These are phyloP conservation scores for Mallotus repandus DNA, from an alignment of 441 rosid species.

Conservation along the genomic window DNA sequence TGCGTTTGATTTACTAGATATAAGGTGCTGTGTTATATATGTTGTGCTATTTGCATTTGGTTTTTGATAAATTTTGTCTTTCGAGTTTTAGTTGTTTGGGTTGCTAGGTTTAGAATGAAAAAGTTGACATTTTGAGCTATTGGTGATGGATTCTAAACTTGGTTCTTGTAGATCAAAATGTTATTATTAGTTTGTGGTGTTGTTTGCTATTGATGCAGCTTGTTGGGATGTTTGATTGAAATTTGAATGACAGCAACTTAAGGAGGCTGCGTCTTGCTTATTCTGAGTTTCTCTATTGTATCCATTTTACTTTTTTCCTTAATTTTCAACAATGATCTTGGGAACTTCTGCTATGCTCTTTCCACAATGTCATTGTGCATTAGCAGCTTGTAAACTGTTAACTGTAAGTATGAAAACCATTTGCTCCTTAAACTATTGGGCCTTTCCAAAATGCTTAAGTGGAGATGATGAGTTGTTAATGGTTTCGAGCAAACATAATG, in stretches of 20 bases:
- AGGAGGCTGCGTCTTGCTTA: background rate
- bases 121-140: slow-evolving; percentile 17
- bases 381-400: background rate
- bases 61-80: background rate
- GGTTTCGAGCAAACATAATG: background rate
- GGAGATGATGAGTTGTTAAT: background rate
- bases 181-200: background rate
- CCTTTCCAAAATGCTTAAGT: background rate
- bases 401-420: background rate
- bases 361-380: too few relatives aligned
- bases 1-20: slow-evolving; percentile 27
- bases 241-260: background rate
- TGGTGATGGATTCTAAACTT: slow-evolving; percentile 12
- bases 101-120: slow-evolving; percentile 22
- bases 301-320: too few relatives aligned
- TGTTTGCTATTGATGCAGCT: slow-evolving; percentile 6
- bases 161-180: slow-evolving; percentile 29
- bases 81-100: slow-evolving; percentile 28
- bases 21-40: slow-evolving; percentile 2
- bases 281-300: background rate
- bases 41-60: slow-evolving; percentile 14
- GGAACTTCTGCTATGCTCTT: too few relatives aligned
- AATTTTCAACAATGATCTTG: too few relatives aligned
- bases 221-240: slow-evolving; percentile 4
- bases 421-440: background rate